A percentile compares a stretch with the other conserved stretches of the same genome.
Conservation (phyloP, 116 monocot species). For the Zostera marina region DNA sequence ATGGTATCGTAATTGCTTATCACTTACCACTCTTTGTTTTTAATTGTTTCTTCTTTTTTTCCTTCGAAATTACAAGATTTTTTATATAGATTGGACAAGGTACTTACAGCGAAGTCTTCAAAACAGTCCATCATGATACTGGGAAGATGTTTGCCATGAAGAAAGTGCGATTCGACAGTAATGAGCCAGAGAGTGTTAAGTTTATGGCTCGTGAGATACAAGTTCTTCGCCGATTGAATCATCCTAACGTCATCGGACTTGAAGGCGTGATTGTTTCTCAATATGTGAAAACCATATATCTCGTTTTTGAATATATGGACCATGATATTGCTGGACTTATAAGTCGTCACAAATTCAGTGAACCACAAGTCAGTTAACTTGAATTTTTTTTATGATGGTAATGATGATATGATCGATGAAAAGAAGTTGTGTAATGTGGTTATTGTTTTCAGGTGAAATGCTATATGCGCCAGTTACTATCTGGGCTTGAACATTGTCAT, state of each 20-base stretch:
- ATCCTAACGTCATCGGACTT: constrained; percentile 78
- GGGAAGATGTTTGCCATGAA: constrained; percentile 84
- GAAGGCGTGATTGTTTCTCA: constrained; percentile 74
- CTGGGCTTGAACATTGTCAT: constrained; percentile 84
- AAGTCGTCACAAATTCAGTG: constrained; percentile 51
- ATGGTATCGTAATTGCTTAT: constrained; percentile 39
- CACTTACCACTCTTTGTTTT: neutral
- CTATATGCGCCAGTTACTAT: constrained; percentile 80
- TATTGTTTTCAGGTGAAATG: constrained; percentile 51
- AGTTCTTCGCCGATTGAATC: constrained; percentile 71
- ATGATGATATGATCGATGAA: neutral
- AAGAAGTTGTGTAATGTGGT: neutral
- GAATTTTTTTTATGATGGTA: neutral
- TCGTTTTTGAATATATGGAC: constrained; percentile 97
- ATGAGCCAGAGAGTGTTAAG: constrained; percentile 81
- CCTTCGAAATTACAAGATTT: neutral
- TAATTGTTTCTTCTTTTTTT: neutral
- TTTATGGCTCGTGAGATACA: constrained; percentile 95
- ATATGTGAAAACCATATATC: constrained; percentile 62
- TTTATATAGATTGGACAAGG: constrained; percentile 74
- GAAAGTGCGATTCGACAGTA: constrained; percentile 89
- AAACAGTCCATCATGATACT: constrained; percentile 53
- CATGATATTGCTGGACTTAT: constrained; percentile 87
- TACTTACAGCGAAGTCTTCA: constrained; percentile 88
- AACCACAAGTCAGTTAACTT: constrained; percentile 57